Evolutionary conservation across 2,329 filamentous ascomycete genomes (phyloP).

Genomic region (Phialophora expanda): DNA sequence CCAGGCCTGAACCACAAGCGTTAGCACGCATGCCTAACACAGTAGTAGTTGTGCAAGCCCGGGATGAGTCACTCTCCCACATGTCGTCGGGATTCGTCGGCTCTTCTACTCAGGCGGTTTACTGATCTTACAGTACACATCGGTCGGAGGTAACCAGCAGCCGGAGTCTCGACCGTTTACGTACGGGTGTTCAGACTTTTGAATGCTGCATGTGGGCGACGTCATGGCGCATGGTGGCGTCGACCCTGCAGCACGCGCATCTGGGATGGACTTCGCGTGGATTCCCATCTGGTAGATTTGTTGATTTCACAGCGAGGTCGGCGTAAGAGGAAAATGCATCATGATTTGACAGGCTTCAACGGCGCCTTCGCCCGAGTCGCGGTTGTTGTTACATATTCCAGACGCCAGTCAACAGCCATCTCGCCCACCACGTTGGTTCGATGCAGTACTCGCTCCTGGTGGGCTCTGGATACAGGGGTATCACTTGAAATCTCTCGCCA

Average conservation of each 20-base stretch:
- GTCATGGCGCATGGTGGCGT: conserved; percentile 10
- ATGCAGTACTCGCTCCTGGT: not conserved
- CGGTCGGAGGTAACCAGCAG: not conserved
- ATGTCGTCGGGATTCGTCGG: conserved; percentile 1
- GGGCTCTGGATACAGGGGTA: not conserved
- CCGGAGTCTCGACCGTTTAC: not conserved
- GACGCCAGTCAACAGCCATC: not conserved
- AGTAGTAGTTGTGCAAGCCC: conserved; percentile 3
- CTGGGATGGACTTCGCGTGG: not conserved
- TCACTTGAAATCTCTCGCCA: not conserved
- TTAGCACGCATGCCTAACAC: not conserved
- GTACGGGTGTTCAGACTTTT: not conserved
- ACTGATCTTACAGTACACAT: conserved; percentile 9
- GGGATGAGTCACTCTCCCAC: conserved; percentile 8
- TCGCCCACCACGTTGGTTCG: not conserved
- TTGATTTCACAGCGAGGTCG: not conserved
- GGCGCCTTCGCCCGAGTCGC: too few species aligned
- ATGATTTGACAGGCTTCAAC: not conserved
- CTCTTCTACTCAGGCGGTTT: not conserved
- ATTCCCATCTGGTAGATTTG: not conserved
- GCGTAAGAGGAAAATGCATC: not conserved
- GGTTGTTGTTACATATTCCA: not conserved
- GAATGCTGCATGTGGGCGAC: too few species aligned
- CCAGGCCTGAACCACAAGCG: conserved; percentile 3
- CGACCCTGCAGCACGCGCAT: not conserved